phyloP scores from a whole-genome alignment of 2,329 filamentous ascomycete genomes.

The Trichophyton equinum region DNA sequence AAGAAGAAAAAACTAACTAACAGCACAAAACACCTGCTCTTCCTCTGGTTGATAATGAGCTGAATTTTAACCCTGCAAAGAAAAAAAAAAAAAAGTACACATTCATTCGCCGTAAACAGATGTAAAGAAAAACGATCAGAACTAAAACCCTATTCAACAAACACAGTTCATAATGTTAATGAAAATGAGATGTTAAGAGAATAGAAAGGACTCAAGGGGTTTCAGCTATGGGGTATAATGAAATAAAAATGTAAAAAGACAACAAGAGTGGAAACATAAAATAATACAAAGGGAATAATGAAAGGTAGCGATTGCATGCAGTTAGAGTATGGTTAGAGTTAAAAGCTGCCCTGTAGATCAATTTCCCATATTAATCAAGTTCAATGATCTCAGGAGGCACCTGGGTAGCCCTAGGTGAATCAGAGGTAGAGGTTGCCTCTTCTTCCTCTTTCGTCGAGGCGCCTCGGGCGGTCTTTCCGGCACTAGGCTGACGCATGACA shows the following conservation, averaged over 20 bases:
- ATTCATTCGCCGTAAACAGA: background rate
- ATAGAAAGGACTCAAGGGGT: background rate
- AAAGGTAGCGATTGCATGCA: background rate
- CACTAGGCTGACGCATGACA: constrained; percentile 21
- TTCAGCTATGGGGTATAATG: background rate
- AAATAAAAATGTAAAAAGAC: background rate
- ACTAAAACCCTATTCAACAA: background rate
- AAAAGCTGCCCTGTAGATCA: background rate
- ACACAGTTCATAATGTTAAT: background rate
- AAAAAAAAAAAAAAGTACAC: background rate
- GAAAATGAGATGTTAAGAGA: background rate
- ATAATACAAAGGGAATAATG: background rate
- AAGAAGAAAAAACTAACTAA: background rate
- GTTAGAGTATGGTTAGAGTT: background rate
- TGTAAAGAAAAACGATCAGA: background rate
- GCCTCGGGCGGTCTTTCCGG: background rate
- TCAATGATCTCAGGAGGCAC: constrained; percentile 12
- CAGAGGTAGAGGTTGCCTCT: background rate
- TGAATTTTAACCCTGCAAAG: background rate
- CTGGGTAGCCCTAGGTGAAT: background rate
- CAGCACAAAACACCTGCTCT: background rate
- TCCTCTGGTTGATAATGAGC: background rate
- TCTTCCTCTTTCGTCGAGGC: background rate
- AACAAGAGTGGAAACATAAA: background rate
- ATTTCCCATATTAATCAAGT: constrained; percentile 8